Evolutionary conservation across 2,329 filamentous ascomycete species (phyloP), one percentile per base, ranked within the genome.

Genomic region (Ustulina deusta): DNA sequence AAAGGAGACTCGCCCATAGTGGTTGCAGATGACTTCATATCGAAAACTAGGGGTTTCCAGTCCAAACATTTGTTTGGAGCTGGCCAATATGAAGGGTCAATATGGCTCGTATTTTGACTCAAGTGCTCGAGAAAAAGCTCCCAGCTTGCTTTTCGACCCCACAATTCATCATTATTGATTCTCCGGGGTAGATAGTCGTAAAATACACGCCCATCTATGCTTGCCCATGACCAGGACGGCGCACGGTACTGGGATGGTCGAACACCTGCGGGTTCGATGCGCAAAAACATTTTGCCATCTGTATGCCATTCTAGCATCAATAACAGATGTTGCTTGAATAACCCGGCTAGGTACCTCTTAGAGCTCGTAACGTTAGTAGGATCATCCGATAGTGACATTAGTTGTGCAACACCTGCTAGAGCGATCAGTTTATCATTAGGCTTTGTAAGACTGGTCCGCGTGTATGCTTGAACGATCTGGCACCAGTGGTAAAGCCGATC

Each of bases 171-270:
- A 10, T 42, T 20, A 2, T 61, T 3, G 15, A 61, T 40, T n/a
- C 22, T 25, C 17, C 34, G 44, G 3, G 46, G 58, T 1, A 61
- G 34, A 11, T 61, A 61, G 34, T 61, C 58, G 46, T 42, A 61
- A 34, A 52, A 52, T 34, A 62, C 38, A n/a, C 38, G 48, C n/a
- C 34, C 46, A 44, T 61, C 58, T 22, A 61, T 11, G 25, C 46
- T 40, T 17, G 48, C 58, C 58, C 48, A 61, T 20, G 58, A 61
- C 58, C 58, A 61, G 1, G 58, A n/a, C n/a, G n/a, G n/a, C n/a
- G n/a, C 58, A 27, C 58, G 58, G 25, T 61, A 52, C 3, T 32
- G 25, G 11, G 46, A 15, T 17, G 46, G 34, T 22, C 46, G 46
- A 25, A 22, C 27, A 11, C 22, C 10, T 29, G 17, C 2, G 9